Percentiles rank a stretch among this genome's conserved stretches.
These are phyloP conservation scores for Zygoascus biomembranicola DNA, from an alignment of 805 yeast species.

Conservation along the genomic window DNA sequence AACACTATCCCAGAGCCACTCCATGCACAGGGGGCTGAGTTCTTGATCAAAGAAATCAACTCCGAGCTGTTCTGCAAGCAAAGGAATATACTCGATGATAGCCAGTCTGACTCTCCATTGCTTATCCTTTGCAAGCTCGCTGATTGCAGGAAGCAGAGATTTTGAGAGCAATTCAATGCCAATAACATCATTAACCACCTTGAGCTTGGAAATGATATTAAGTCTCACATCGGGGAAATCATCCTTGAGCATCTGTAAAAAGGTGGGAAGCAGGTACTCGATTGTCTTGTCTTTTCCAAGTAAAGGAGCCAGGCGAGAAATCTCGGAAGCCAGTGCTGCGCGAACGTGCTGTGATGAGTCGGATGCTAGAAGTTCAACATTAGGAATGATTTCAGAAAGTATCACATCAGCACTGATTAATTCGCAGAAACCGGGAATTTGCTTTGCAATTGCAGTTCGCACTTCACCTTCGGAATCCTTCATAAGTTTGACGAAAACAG, in stretches of 20 bases:
- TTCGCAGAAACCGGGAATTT: constrained; percentile 51
- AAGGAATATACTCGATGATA: constrained; percentile 91
- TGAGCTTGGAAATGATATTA: constrained; percentile 86
- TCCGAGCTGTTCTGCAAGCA: constrained; percentile 89
- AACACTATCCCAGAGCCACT: constrained; percentile 99
- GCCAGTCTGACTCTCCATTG: constrained; percentile 98
- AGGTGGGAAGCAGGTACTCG: constrained; percentile 75
- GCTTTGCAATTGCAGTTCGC: constrained; percentile 88
- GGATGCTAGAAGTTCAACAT: constrained; percentile 71
- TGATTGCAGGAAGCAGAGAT: constrained; percentile 87
- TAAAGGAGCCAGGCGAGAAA: constrained; percentile 79
- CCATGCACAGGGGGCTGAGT: constrained; percentile 80
- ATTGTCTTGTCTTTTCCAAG: constrained; percentile 79
- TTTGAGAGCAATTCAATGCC: constrained; percentile 85
- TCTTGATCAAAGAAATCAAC: constrained; percentile 89
- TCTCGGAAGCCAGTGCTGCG: constrained; percentile 81
- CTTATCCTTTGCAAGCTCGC: constrained; percentile 90
- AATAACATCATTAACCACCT: constrained; percentile 86
- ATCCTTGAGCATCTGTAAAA: constrained; percentile 89
- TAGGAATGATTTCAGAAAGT: constrained; percentile 67
- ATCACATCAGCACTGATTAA: constrained; percentile 39
- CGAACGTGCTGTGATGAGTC: constrained; percentile 93
- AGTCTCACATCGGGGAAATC: constrained; percentile 94
- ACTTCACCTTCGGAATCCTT: constrained; percentile 96
- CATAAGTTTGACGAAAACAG: constrained; percentile 68